Evolutionary conservation across 768 basidiomycete species (phyloP), one percentile per base, ranked within the genome.

Genomic region (Mycena maculata): DNA sequence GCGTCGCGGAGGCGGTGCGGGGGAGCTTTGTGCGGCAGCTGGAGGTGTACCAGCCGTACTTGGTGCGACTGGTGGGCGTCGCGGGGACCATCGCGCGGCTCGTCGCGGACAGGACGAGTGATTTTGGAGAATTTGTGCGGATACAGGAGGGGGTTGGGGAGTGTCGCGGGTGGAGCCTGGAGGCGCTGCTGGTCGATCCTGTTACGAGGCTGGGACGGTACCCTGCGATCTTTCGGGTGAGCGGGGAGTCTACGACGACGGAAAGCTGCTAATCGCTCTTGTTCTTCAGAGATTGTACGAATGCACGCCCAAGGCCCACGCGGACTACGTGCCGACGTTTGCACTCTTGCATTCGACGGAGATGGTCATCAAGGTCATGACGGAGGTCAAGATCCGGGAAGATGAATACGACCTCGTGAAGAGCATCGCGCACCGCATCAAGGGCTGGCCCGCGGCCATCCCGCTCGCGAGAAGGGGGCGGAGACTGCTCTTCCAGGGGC

Each of bases 1-100:
- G 83, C 20, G 76, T 95, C 30, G 89, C 92, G 10, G 86, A 87
- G 13, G 77, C 82, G 0, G 77, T 96, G 30, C 81, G 87, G 41
- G 48, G 18, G 8, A 75, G 79, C 1, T 92, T 92, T 74, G 85
- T 95, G 16, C 80, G 86, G 2, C 85, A 83, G 48, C 78, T 95
- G 33, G 93, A 96, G 76, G 86, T 93, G 11, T 94, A 98, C 71
- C 94, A 95, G 76, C 92, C 94, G 22, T 97, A 96, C 77, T 79
- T 97, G 6, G 90, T 92, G 20, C 83, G 88, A 49, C 84, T 96
- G 38, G 90, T 90, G 48, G 83, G 83, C 38, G 87, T 91, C 0
- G 84, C 85, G 1, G 76, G 82, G 18, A 74, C 83, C 60, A 87
- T 93, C 44, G 84, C 86, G 50, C 73, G 77, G 22, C 78, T 90